Base-by-base conservation (phyloP, 2,329 filamentous ascomycete genomes). In the Colletotrichum higginsianum region DNA sequence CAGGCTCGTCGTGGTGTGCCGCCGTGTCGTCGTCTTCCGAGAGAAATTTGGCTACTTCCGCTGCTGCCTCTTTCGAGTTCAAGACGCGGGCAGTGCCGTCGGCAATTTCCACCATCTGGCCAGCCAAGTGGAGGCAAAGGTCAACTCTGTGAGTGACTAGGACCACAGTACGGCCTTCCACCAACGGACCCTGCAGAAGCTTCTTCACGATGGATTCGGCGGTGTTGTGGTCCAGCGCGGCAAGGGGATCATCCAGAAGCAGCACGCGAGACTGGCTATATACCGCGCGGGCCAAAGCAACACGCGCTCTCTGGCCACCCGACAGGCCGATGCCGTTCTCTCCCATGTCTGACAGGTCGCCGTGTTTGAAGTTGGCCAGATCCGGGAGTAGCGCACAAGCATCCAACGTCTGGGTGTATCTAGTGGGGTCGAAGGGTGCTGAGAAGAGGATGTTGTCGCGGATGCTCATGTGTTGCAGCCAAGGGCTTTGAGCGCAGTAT, bases 71-170 rank as follows among this genome's bases (percentile, higher is more conserved):
- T 2, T 87, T 82, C 4, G 84, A 80, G 15, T 83, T 84, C 55
- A 88, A 80, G 1, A 88, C 80, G 53, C 80, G 84, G 4, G 89
- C 91, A 61, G 80, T 82, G 1, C 93, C 92, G 46, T 91, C 84
- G 0, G 86, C 80, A 12, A 98, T 86, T 67, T 95, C 90, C 12
- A 98, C 82, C 18, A 94, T 87, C 77, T 96, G 93, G 60, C 91
- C 85, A 2, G 94, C 93, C 53, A 95, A 84, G n/a, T 88, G 86
- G 23, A 90, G 87, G 71, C 94, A 93, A 12, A 98, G 83, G 72
- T 95, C 92, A n/a, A 95, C 91, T 47, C 91, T 87, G 78, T 95
- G 93, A 0, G 94, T 95, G 58, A 96, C 93, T 52, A 95, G 89
- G n/a, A 96, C 88, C 0, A 94, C 91, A 0, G 92, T 93, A 7